Base-by-base conservation (phyloP, 208 protist species). In the Acanthamoeba lenticulata region DNA sequence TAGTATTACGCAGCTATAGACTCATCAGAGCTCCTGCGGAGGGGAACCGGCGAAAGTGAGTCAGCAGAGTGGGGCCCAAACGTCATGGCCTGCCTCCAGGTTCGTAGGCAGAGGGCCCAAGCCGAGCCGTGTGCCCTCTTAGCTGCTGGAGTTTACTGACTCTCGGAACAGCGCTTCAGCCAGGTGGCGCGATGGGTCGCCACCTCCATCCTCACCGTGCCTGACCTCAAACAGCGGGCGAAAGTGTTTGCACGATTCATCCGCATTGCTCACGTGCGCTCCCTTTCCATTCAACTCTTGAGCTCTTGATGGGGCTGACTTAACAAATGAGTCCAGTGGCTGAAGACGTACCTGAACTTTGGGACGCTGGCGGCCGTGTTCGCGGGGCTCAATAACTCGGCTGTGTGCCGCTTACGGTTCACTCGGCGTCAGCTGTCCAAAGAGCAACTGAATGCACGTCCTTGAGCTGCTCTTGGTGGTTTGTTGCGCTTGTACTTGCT, bases 241-340 rank as follows among this genome's bases (percentile, higher is more conserved):
- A 90, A 69, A 34, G 83, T 90, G 52, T 24, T 90, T 13, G 24
- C 83, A 13, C 83, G 83, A 15, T 90, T 90, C 55, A 90, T 90
- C 27, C 45, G 55, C 21, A 90, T 90, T 19, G 83, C 49, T 1
- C 49, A 90, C 40, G 83, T 90, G 44, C n/a, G 83, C 34, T 60
- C 15, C 11, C 6, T 67, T 67, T 77, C n/a, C n/a, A n/a, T n/a
- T n/a, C n/a, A n/a, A n/a, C n/a, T n/a, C n/a, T n/a, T n/a, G n/a
- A n/a, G n/a, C n/a, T n/a, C 49, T 67, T 69, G 1, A 9, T 90
- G n/a, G n/a, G n/a, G n/a, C n/a, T n/a, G n/a, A n/a, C n/a, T n/a
- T n/a, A n/a, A n/a, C n/a, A n/a, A n/a, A n/a, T n/a, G n/a, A n/a
- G n/a, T n/a, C n/a, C n/a, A n/a, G n/a, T n/a, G n/a, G n/a, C n/a